Base-by-base conservation (phyloP, 2,329 filamentous ascomycete genomes). In the Sclerotinia subarctica region DNA sequence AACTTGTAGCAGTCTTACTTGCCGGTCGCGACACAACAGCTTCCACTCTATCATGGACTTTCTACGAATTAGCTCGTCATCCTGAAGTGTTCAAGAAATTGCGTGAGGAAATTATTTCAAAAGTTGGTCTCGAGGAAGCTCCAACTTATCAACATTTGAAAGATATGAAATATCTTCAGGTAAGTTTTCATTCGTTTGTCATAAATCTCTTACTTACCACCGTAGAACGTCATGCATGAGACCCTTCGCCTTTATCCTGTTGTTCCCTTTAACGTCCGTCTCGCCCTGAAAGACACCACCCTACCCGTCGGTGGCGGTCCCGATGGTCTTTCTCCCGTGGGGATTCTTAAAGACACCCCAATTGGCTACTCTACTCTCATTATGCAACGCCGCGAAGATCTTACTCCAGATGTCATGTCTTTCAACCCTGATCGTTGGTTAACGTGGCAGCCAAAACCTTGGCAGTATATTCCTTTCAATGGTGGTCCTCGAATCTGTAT, bases 21-120 rank as follows among this genome's bases (percentile, higher is more conserved):
- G 94, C 94, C 1, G 93, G 92, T 17, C 86, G 91, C 51, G 94
- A 97, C 78, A 97, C 94, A 19, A 97, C 94, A 0, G 93, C 93
- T 42, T 86, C 84, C 21, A 93, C 91, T 0, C 83, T 97, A 0
- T 90, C 88, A 0, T 97, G 93, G 90, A 83, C 86, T 47, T 83
- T 97, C 69, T 96, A 95, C 78, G 92, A 97, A 78, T 84, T 97
- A 2, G 86, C 89, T 49, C 86, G 88, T 21, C 84, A 92, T 72
- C 92, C 93, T 0, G 81, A 86, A 2, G 83, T 87, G 2, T 85
- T 93, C 4, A 77, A 81, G 64, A 91, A 88, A 76, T 83, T 97
- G 64, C 88, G 93, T 32, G 79, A 81, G 32, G 93, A 97, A 78
- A 93, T 97, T 74, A 78, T 88, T 35, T 77, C 84, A 1, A 82